phyloP scores from a whole-genome alignment of 257 asterid genomes.

The Henckelia pumila region DNA sequence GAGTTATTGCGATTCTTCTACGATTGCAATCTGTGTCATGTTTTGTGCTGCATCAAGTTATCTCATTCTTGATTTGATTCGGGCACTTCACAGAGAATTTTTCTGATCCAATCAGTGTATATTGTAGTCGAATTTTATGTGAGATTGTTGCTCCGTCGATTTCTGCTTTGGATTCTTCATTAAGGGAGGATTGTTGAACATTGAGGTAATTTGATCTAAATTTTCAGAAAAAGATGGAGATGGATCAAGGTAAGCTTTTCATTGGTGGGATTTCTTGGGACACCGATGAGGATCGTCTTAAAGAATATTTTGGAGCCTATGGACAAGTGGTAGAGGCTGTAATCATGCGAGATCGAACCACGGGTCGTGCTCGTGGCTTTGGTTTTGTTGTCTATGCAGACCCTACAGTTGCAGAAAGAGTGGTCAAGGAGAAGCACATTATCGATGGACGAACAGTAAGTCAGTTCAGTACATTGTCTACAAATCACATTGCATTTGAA shows the following conservation, averaged over 20 bases:
- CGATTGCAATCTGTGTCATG: conserved; percentile 13
- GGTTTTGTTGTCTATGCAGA: conserved; percentile 49
- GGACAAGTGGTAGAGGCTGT: conserved; percentile 55
- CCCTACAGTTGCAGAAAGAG: conserved; percentile 51
- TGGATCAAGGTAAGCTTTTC: conserved; percentile 51
- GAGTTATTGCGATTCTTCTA: conserved; percentile 21
- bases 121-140: not conserved
- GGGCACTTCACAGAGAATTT: conserved; percentile 7
- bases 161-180: not conserved
- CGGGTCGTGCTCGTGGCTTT: conserved; percentile 62
- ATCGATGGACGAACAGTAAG: conserved; percentile 57
- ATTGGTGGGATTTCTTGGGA: conserved; percentile 62
- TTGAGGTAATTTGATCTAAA: conserved; percentile 14
- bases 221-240: conserved; percentile 38
- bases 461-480: not conserved
- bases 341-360: conserved; percentile 53
- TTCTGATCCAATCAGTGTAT: not conserved
- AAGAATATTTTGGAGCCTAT: conserved; percentile 42
- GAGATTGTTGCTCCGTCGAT: not conserved
- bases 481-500: not conserved
- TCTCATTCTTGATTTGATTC: conserved; percentile 25
- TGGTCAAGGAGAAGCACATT: conserved; percentile 44
- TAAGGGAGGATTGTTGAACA: not conserved
- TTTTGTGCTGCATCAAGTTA: conserved; percentile 5
- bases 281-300: conserved; percentile 45